Percentiles rank a stretch among this genome's conserved stretches.
Conservation (phyloP, 2,329 filamentous ascomycete genomes). For the Aspergillus tubingensis region DNA sequence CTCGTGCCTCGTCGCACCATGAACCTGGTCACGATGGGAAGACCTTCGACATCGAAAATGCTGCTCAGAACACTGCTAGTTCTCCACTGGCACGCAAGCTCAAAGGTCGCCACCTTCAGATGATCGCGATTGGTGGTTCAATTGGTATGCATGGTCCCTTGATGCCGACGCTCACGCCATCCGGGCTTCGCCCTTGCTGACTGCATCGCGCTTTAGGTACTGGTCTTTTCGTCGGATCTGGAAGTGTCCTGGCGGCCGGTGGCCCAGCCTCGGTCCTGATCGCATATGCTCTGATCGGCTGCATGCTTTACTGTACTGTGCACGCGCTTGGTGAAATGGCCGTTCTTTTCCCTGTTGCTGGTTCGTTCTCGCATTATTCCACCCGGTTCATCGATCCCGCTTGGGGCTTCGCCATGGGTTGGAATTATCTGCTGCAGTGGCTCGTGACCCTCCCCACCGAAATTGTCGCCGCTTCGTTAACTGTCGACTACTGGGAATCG, state of each 20-base stretch:
- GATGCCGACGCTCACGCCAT: neutral
- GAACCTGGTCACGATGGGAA: conserved; percentile 55
- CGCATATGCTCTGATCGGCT: conserved; percentile 75
- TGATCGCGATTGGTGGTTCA: conserved; percentile 95
- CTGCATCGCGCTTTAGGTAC: conserved; percentile 56
- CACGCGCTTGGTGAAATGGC: conserved; percentile 91
- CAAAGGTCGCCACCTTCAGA: conserved; percentile 85
- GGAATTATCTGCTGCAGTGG: conserved; percentile 93
- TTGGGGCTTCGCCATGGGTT: conserved; percentile 94
- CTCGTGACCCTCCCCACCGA: conserved; percentile 79
- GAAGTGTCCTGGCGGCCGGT: conserved; percentile 67
- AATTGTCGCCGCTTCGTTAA: conserved; percentile 83
- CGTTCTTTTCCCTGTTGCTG: conserved; percentile 85
- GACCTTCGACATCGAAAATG: conserved; percentile 64
- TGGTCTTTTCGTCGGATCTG: conserved; percentile 84
- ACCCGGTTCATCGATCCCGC: conserved; percentile 91
- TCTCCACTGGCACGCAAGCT: conserved; percentile 74
- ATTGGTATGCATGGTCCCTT: conserved; percentile 60
- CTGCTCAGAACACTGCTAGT: conserved; percentile 65
- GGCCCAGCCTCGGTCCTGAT: conserved; percentile 78
- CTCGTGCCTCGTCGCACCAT: conserved; percentile 31
- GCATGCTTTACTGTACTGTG: conserved; percentile 89
- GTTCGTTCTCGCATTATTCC: conserved; percentile 89
- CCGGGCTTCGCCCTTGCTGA: conserved; percentile 2
- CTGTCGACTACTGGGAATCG: conserved; percentile 76